Evolutionary conservation across 2,329 filamentous ascomycete species (phyloP).

Genomic region (Purpureocillium lavendulum): DNA sequence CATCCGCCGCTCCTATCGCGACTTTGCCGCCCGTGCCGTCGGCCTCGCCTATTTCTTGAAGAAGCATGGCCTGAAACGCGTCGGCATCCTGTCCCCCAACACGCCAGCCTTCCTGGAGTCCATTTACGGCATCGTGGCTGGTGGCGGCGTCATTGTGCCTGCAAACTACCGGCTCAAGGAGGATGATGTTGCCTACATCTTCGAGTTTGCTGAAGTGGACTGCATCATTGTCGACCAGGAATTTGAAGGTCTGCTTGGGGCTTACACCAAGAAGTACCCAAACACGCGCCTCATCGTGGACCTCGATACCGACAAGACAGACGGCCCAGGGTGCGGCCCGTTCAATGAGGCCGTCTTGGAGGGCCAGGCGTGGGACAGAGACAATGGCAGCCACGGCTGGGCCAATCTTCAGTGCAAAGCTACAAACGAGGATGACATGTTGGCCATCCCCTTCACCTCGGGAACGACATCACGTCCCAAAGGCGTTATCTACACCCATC

Average conservation of each 20-base stretch:
- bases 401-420: conserved; percentile 61
- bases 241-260: conserved; percentile 60
- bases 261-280: conserved; percentile 53
- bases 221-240: conserved; percentile 81
- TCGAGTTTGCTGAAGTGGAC: conserved; percentile 80
- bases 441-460: conserved; percentile 88
- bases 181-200: conserved; percentile 85
- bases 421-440: conserved; percentile 66
- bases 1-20: conserved; percentile 68
- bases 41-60: conserved; percentile 83
- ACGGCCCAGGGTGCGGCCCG: conserved; percentile 65
- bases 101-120: conserved; percentile 90
- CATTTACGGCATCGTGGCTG: conserved; percentile 79
- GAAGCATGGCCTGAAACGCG: conserved; percentile 63
- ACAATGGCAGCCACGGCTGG: conserved; percentile 67
- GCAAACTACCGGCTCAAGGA: conserved; percentile 59
- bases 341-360: conserved; percentile 81
- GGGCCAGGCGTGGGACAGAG: conserved; percentile 63
- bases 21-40: conserved; percentile 76
- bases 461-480: conserved; percentile 90
- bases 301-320: conserved; percentile 67
- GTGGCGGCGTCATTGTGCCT: conserved; percentile 68
- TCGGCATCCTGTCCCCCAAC: conserved; percentile 84
- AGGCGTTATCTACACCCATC: conserved; percentile 85
- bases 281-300: conserved; percentile 69